Conservation (phyloP, 495 filamentous ascomycete genomes). For the Hypoxylon lenormandii region DNA sequence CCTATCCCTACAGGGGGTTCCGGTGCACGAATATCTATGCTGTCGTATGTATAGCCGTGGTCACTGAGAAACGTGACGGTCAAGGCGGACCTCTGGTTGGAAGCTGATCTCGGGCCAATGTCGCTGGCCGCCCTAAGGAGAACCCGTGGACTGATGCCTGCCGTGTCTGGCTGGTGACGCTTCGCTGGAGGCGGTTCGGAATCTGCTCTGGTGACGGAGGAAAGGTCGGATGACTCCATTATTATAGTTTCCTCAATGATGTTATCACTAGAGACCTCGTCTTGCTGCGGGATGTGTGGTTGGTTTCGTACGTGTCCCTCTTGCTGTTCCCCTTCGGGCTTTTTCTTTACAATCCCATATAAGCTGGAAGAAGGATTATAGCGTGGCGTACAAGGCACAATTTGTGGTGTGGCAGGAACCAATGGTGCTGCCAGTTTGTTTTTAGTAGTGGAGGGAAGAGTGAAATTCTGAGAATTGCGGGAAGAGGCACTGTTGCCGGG, state of each 20-base stretch:
- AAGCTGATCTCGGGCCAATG: slow-evolving; percentile 46
- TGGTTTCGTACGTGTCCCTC: neutral
- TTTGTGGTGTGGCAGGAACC: slow-evolving; percentile 29
- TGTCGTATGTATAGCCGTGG: slow-evolving; percentile 48
- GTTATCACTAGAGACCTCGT: slow-evolving; percentile 34
- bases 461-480: slow-evolving; percentile 1
- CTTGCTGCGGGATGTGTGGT: slow-evolving; percentile 4
- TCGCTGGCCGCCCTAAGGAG: slow-evolving; percentile 55
- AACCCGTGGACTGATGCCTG: slow-evolving; percentile 24
- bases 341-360: neutral
- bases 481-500: slow-evolving; percentile 5
- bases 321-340: neutral
- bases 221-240: slow-evolving; percentile 43
- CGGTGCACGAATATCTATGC: slow-evolving; percentile 55
- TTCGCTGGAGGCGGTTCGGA: slow-evolving; percentile 56
- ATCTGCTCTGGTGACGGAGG: slow-evolving; percentile 45
- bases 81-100: slow-evolving; percentile 8
- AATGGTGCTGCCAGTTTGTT: slow-evolving; percentile 9
- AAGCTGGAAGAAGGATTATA: neutral
- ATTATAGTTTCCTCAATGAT: slow-evolving; percentile 44
- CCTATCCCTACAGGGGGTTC: slow-evolving; percentile 43
- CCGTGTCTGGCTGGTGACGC: slow-evolving; percentile 26
- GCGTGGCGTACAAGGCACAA: slow-evolving; percentile 43
- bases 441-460: neutral
- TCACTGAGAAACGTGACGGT: slow-evolving; percentile 37